A percentile compares a stretch with the other conserved stretches of the same genome.
phyloP scores from a whole-genome alignment of 495 filamentous ascomycete species.

The Melanomma pulvis-pyrius region DNA sequence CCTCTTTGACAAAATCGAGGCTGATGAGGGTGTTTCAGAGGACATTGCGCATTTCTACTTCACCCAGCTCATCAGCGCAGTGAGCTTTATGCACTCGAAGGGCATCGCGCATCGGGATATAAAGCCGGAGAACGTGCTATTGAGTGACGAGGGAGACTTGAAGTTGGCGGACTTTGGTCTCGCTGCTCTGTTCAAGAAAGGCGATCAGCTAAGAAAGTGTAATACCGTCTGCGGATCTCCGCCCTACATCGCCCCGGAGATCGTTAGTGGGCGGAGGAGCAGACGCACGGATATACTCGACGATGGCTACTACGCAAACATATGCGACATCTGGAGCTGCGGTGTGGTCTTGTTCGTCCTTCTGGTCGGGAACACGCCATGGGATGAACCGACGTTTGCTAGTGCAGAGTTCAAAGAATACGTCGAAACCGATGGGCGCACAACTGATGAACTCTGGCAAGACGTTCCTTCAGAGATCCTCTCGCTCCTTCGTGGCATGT shows the following conservation, averaged over 20 bases:
- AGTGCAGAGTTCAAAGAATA: constrained; percentile 68
- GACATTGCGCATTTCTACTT: constrained; percentile 98
- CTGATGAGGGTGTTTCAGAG: constrained; percentile 87
- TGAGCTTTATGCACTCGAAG: constrained; percentile 87
- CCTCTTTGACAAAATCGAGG: constrained; percentile 99
- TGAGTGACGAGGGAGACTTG: constrained; percentile 76
- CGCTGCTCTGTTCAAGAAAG: constrained; percentile 88
- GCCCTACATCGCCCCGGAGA: constrained; percentile 95
- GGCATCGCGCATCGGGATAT: constrained; percentile 52
- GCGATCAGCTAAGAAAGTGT: constrained; percentile 75
- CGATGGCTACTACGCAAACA: constrained; percentile 75
- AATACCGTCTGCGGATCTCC: constrained; percentile 93
- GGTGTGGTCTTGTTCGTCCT: constrained; percentile 96
- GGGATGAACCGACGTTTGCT: constrained; percentile 82
- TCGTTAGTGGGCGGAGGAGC: constrained; percentile 49
- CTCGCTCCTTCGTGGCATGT: constrained; percentile 91
- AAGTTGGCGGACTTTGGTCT: constrained; percentile 98
- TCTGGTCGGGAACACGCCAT: constrained; percentile 93
- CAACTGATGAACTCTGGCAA: constrained; percentile 83
- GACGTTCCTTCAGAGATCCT: constrained; percentile 74
- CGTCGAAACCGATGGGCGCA: constrained; percentile 73
- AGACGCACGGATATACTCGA: constrained; percentile 44
- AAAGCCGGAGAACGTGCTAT: constrained; percentile 51
- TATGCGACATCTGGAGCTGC: constrained; percentile 95
- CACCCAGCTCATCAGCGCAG: constrained; percentile 82